Base-by-base conservation (phyloP, 2,329 filamentous ascomycete genomes). In the Fusarium circinatum region DNA sequence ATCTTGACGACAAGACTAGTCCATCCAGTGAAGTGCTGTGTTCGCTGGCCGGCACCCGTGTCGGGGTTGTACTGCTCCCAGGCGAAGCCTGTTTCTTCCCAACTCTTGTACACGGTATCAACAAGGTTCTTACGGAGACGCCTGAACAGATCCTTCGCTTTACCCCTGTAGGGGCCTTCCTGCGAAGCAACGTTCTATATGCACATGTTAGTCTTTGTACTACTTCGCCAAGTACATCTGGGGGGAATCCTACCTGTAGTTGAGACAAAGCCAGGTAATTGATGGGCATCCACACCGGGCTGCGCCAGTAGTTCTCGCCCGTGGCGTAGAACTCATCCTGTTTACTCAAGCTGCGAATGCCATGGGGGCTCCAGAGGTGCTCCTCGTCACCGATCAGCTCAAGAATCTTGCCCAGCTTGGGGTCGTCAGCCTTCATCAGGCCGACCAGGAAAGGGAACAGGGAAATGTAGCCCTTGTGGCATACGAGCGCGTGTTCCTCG, bases 21-120 rank as follows among this genome's bases (percentile, higher is more conserved):
- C 96, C 96, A 99, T 57, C 96, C 96, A 0, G 96, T 98, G 81
- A 99, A 99, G 83, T 98, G 96, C 86, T 98, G 95, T 10, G 95
- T 98, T 47, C 96, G 89, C 86, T 98, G 96, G n/a, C 96, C 96
- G 60, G 89, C 89, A 51, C 96, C 96, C 8, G 94, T 97, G 78
- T 98, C 94, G 0, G 95, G 94, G 81, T 97, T 94, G 83, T 98
- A 99, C 84, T 99, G 96, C 84, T 99, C 96, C 96, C 96, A 99
- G 0, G 96, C 96, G 81, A 98, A 98, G 24, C 96, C 96, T 0
- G 96, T 98, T 79, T 94, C 90, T 80, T 92, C 87, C 96, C 96
- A 99, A 81, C 91, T 92, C 65, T 91, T 89, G 85, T 93, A 98
- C 20, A 98, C 93, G 4, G 95, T 98, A 58, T 95, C 89, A 51